phyloP scores from a whole-genome alignment of 2,329 filamentous ascomycete species.

The Alternaria sp. region DNA sequence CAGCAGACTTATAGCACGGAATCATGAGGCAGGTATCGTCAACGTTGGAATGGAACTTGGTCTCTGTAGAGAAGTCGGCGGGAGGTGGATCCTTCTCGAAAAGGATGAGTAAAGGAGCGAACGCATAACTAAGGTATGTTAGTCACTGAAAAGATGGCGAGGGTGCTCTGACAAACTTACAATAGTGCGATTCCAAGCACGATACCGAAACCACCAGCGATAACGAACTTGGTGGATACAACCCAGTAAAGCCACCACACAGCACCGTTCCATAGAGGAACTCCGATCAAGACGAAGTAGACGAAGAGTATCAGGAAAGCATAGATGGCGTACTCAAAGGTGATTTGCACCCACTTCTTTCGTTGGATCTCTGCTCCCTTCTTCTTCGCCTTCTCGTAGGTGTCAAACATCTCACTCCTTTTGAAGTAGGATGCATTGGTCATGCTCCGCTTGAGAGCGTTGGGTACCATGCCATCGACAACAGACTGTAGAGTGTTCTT shows the following conservation, averaged over 20 bases:
- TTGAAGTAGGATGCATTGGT: conserved; percentile 29
- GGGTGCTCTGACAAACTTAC: conserved; percentile 40
- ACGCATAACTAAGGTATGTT: conserved; percentile 27
- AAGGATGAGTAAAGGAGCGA: conserved; percentile 43
- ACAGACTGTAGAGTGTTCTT: conserved; percentile 28
- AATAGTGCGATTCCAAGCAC: conserved; percentile 36
- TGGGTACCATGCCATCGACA: conserved; percentile 28
- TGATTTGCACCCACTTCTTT: conserved; percentile 46
- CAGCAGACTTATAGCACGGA: conserved; percentile 27
- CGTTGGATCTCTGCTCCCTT: conserved; percentile 37
- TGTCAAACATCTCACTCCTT: conserved; percentile 27
- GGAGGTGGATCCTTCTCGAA: conserved; percentile 46
- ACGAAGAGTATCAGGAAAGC: conserved; percentile 48
- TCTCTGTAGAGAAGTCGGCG: conserved; percentile 30
- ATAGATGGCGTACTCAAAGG: conserved; percentile 54
- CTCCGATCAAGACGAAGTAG: conserved; percentile 59
- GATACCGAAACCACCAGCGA: conserved; percentile 55
- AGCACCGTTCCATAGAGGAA: conserved; percentile 58
- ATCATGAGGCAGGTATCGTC: conserved; percentile 34
- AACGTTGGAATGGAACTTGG: conserved; percentile 36
- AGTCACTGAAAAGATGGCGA: conserved; percentile 35
- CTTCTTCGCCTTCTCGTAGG: conserved; percentile 37
- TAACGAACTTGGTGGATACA: conserved; percentile 48
- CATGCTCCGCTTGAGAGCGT: conserved; percentile 24
- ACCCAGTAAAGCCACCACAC: conserved; percentile 20